Base-by-base conservation (phyloP, 2,329 filamentous ascomycete species). In the Pseudocercospora fuligena region DNA sequence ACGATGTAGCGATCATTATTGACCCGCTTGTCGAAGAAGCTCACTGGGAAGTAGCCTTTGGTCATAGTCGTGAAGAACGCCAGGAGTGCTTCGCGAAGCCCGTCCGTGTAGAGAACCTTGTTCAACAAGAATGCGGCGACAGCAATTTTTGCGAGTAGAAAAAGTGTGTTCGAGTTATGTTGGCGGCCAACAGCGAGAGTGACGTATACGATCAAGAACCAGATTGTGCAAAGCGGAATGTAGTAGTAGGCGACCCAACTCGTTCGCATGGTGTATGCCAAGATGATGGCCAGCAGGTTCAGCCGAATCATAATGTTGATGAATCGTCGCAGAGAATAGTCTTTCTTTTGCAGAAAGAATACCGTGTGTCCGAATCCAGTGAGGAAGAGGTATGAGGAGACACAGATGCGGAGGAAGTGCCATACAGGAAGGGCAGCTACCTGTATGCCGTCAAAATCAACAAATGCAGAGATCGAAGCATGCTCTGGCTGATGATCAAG, bases 311-410 rank as follows among this genome's bases (percentile, higher is more conserved):
- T 70, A 4, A 89, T 84, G 2, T 75, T 74, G 1, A 80, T 80
- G 11, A 86, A 76, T 23, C 88, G 83, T 27, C 79, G 78, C 29
- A 86, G 71, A 0, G 87, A 88, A 73, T 84, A 88, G 73, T 90
- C 86, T 29, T 79, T 79, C 60, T 81, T 87, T 59, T 79, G 78
- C 8, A 89, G 76, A 66, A 90, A 86, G 73, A 86, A 89, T 6
- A 83, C 77, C 0, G 88, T 83, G 71, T 90, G 88, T 1, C 87
- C 87, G 70, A 86, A 90, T 5, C 84, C 85, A 16, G 85, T 87
- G 69, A 90, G 80, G 74, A 90, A 90, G 33, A 90, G 80, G 73
- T 89, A 90, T 1, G 82, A 80, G 1, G 86, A 83, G 6, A 88
- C 80, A 25, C 86, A 78, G 4, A 89, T 73, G 14, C 86, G 83